Evolutionary conservation across 495 filamentous ascomycete species (phyloP), one percentile per base, ranked within the genome.

Genomic region (Tuber umbilicatum): DNA sequence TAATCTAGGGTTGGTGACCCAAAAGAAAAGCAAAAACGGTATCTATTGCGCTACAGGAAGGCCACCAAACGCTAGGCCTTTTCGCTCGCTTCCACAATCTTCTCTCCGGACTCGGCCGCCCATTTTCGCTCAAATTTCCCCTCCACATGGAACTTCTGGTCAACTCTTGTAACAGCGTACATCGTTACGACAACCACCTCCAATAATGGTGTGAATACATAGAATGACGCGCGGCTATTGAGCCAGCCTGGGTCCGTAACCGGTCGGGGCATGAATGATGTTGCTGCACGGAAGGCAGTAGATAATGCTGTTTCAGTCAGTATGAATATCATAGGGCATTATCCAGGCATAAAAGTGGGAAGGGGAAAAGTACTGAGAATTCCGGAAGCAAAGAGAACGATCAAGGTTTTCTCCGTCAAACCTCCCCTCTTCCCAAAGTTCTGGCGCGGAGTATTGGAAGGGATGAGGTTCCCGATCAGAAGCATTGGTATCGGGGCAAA

Each of bases 401-500:
- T 86, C n/a, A 81, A 71, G 4, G 90, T 82, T 81, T 97, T 95
- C 23, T 85, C 85, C 37, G 86, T 79, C 84, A 91, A 89, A 35
- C 86, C 84, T 4, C 93, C 94, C 0, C 81, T 68, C 41, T 77
- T 79, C 7, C 94, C 94, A 78, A 96, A 93, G 74, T 89, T 88
- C 72, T 95, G 91, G 31, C 89, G 80, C 2, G 80, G 75, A 3
- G 79, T 80, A 5, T 85, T 84, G 9, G 83, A 82, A 7, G 89
- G 87, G 12, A 89, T 84, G 42, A 89, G 47, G n/a, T 89, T 73
- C 1, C 87, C 86, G 23, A 89, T 35, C 5, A 85, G 16, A 21
- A 91, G 82, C 14, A 94, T 83, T 0, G 89, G 88, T 35, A 97
- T 82, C 0, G 94, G 93, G 12, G 95, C 84, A 83, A 94, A 93